These are phyloP conservation scores for Aureobasidium sp. DNA, from an alignment of 2,329 filamentous ascomycete genomes.

Conservation along the genomic window DNA sequence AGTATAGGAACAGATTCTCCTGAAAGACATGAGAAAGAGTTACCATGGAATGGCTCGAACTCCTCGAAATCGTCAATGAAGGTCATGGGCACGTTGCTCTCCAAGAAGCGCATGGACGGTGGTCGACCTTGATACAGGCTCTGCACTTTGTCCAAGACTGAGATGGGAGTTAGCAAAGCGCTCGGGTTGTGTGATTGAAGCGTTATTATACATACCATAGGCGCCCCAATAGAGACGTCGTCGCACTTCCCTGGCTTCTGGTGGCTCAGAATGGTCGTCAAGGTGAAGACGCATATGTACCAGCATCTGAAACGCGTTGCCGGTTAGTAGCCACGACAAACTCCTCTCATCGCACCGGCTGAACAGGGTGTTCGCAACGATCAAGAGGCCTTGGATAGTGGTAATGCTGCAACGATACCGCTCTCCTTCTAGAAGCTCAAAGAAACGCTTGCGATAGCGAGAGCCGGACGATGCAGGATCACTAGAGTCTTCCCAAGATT, in stretches of 20 bases:
- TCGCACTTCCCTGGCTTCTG: conserved; percentile 51
- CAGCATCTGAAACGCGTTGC: conserved; percentile 62
- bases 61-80: conserved; percentile 61
- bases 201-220: no score
- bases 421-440: conserved; percentile 50
- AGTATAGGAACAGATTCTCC: no score
- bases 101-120: conserved; percentile 50
- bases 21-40: no score
- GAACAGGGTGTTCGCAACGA: conserved; percentile 59
- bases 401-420: conserved; percentile 58
- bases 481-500: conserved; percentile 50
- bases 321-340: conserved; percentile 64
- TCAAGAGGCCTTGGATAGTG: conserved; percentile 59
- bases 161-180: no score
- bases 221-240: conserved; percentile 53
- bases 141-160: conserved; percentile 60
- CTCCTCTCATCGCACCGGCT: conserved; percentile 57
- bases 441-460: conserved; percentile 52
- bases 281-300: conserved; percentile 62
- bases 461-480: conserved; percentile 57
- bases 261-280: conserved; percentile 38
- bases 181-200: no score
- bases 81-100: conserved; percentile 52
- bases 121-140: conserved; percentile 62
- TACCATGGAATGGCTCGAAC: no score